These are phyloP conservation scores for Penicillium alfredii DNA, from an alignment of 495 filamentous ascomycete genomes.

Conservation along the genomic window DNA sequence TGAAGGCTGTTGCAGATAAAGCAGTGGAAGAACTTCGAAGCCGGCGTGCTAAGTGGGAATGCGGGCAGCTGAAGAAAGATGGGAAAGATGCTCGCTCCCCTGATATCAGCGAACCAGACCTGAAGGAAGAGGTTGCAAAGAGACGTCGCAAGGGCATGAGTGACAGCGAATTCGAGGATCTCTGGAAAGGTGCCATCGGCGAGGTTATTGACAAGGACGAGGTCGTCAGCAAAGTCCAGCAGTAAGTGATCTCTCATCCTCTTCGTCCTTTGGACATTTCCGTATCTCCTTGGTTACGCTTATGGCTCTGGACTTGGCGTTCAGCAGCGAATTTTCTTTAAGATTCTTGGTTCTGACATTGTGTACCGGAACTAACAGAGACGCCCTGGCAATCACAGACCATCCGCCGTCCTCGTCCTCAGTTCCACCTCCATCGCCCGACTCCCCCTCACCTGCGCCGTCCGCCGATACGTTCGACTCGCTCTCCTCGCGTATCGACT, in stretches of 20 bases:
- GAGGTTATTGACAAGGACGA: slow-evolving; percentile 81
- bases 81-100: slow-evolving; percentile 53
- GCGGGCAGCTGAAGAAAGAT: slow-evolving; percentile 65
- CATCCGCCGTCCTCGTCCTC: slow-evolving; percentile 49
- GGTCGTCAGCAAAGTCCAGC: slow-evolving; percentile 59
- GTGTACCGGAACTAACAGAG: slow-evolving; percentile 68
- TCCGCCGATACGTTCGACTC: slow-evolving; percentile 84
- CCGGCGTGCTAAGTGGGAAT: slow-evolving; percentile 82
- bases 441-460: slow-evolving; percentile 78
- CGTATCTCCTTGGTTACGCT: slow-evolving; percentile 8
- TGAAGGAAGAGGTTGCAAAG: slow-evolving; percentile 67
- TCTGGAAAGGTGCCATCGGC: slow-evolving; percentile 81
- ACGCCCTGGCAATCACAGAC: slow-evolving; percentile 64
- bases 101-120: slow-evolving; percentile 64
- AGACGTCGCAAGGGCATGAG: slow-evolving; percentile 74
- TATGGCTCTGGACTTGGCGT: slow-evolving; percentile 15
- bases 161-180: slow-evolving; percentile 83
- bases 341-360: slow-evolving; percentile 43
- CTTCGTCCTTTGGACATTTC: slow-evolving; percentile 32
- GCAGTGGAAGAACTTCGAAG: slow-evolving; percentile 85
- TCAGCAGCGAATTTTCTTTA: slow-evolving; percentile 15
- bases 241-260: slow-evolving; percentile 64
- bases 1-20: slow-evolving; percentile 80
- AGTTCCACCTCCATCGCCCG: slow-evolving; percentile 74
- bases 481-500: slow-evolving; percentile 93